Evolutionary conservation across 2,329 filamentous ascomycete species (phyloP), one percentile per base, ranked within the genome.

Genomic region (Macroventuria anomochaeta): DNA sequence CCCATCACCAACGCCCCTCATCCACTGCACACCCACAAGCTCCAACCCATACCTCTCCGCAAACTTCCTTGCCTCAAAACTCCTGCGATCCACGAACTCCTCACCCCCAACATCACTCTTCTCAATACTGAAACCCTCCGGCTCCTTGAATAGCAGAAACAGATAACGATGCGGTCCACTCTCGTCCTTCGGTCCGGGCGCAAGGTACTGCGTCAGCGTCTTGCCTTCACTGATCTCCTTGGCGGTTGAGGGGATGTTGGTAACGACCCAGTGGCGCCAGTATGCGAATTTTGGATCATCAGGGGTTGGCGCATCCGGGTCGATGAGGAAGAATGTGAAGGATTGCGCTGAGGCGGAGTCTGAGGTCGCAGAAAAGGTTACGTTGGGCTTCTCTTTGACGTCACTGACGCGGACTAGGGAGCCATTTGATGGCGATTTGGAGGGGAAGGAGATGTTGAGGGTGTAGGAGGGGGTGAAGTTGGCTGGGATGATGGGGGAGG

Each of bases 241-340:
- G 0, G 18, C 34, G 7, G 55, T 34, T 3, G 42, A 21, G 1
- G 58, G 48, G 12, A 74, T 63, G 2, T 52, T 46, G 2, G 59
- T 53, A 0, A 83, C 65, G 21, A 84, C 74, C 79, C 80, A 84
- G 60, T 84, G 82, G 17, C 81, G 73, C 81, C 81, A 84, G 61
- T 80, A 83, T 0, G 80, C 79, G 61, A 81, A 83, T 61, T 80
- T 83, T 5, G 80, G 81, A 43, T 84, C 79, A 29, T 81, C 79
- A 0, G 82, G 82, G 0, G 81, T 83, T 0, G 82, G 82, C 17
- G 81, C 82, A 53, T 84, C 82, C 0, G 81, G 81, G 49, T 84
- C 82, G 18, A 83, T 73, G 33, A 84, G 72, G 57, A 84, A 69
- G 43, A 83, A 70, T 29, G 77, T 75, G 66, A 81, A 84, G 1